Conservation (phyloP, 2,329 filamentous ascomycete genomes). For the Sporothrix inflata region DNA sequence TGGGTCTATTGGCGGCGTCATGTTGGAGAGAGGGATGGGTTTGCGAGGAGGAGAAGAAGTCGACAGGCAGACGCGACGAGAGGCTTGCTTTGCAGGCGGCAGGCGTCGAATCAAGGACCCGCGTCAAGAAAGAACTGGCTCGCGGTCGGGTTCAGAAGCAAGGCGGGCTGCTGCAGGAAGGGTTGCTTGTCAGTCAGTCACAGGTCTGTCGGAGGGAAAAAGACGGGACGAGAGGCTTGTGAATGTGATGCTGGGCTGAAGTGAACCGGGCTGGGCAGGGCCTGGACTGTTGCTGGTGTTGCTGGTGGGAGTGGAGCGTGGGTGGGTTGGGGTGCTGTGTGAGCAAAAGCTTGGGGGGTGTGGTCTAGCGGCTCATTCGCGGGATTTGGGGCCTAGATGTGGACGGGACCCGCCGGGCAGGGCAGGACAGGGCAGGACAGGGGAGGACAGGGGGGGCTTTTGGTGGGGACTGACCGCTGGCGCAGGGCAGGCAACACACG, state of each 20-base stretch:
- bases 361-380: constrained; percentile 16
- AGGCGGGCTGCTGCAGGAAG: constrained; percentile 7
- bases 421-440: constrained; percentile 5
- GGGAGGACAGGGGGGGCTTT: not conserved
- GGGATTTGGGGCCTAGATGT: constrained; percentile 5
- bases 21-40: not conserved
- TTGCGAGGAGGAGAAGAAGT: not conserved
- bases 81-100: not conserved
- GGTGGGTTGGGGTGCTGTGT: not conserved
- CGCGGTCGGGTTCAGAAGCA: not conserved
- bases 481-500: constrained; percentile 6
- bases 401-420: constrained; percentile 20
- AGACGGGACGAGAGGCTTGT: constrained; percentile 11
- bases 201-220: not conserved
- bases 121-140: constrained; percentile 6
- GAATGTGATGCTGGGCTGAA: constrained; percentile 8
- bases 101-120: constrained; percentile 4
- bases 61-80: constrained; percentile 7
- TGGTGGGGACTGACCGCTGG: constrained; percentile 15
- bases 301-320: not conserved
- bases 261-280: not conserved
- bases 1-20: constrained; percentile 20
- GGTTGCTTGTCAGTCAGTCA: constrained; percentile 10
- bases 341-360: not conserved
- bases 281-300: not conserved